Evolutionary conservation across 352 stramenopile species (phyloP), one percentile per base, ranked within the genome.

Genomic region (Globisporangium uncinulatum): DNA sequence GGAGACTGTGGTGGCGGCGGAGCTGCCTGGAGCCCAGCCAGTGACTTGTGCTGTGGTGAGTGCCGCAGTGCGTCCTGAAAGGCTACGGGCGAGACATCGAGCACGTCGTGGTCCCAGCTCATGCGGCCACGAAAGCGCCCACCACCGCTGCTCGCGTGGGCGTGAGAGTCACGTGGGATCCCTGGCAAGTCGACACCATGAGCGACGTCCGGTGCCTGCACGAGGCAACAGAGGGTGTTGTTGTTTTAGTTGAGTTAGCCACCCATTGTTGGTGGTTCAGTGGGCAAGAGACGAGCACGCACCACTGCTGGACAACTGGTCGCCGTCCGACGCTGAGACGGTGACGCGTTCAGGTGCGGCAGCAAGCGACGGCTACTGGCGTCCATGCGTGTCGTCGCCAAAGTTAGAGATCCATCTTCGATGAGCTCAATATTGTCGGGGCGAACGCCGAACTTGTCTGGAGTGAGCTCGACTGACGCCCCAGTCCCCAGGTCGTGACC

Each of bases 61-160:
- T 29, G 37, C 14, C 39, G 48, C 46, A 64, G 17, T 6, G 51
- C 42, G 21, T 44, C 50, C n/a, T 45, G 43, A 6, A 36, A 5
- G 10, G 48, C 52, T n/a, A 36, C 15, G 8, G 20, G 19, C 31
- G 54, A 37, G 8, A 51, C 53, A 11, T 87, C 72, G n/a, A 87
- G 47, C 36, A 87, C 49, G n/a, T 57, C 61, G 46, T 62, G 71
- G 19, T 87, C 68, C 76, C 76, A 87, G 57, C 76, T 85, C 58
- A 84, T 73, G 8, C 76, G 72, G 3, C 66, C 76, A 0, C 83
- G 64, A 39, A 73, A 85, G 52, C 42, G 52, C 31, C 17, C 29
- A n/a, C 39, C 21, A 9, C 34, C 20, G n/a, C 13, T 10, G 24
- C 24, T 29, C 24, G 2, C 24, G 24, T 29, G 24, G 24, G 24